phyloP scores from a whole-genome alignment of 2,329 filamentous ascomycete species.

The Pestalotiopsis sp. region DNA sequence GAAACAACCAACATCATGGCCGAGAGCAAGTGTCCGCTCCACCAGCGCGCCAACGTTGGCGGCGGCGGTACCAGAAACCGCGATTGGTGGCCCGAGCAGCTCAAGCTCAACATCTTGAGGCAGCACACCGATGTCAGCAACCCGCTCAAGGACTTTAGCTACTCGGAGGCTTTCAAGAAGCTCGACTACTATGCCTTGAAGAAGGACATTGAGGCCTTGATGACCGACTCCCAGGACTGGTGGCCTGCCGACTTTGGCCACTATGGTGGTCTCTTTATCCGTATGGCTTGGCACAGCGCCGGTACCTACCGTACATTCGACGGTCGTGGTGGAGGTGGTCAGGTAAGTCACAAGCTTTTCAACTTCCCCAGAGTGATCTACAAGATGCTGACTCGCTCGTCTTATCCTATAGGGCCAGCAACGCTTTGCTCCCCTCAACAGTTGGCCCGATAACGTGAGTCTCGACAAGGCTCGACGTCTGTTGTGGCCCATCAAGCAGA shows the following conservation, averaged over 20 bases:
- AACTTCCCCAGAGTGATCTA: neutral
- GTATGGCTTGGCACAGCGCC: conserved; percentile 80
- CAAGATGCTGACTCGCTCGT: neutral
- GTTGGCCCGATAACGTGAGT: conserved; percentile 79
- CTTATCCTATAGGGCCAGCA: conserved; percentile 64
- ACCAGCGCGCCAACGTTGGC: neutral
- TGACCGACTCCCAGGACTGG: conserved; percentile 80
- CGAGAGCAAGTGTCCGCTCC: conserved; percentile 11
- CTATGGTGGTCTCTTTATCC: conserved; percentile 79
- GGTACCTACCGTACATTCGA: conserved; percentile 78
- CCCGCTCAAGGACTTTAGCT: conserved; percentile 72
- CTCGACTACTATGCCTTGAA: conserved; percentile 73
- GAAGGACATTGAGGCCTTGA: conserved; percentile 70
- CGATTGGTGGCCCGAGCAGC: conserved; percentile 75
- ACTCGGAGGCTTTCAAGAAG: conserved; percentile 71
- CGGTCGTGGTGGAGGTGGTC: conserved; percentile 73
- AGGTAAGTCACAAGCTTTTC: conserved; percentile 1
- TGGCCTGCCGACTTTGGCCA: conserved; percentile 84
- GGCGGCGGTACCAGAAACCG: conserved; percentile 61
- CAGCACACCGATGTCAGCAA: conserved; percentile 68
- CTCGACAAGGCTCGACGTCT: conserved; percentile 81
- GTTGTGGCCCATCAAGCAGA: conserved; percentile 81
- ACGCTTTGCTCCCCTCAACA: conserved; percentile 79
- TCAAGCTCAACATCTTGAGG: conserved; percentile 73
- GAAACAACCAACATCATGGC: neutral